phyloP scores from a whole-genome alignment of 2,329 filamentous ascomycete genomes.

The Grosmannia serpens region DNA sequence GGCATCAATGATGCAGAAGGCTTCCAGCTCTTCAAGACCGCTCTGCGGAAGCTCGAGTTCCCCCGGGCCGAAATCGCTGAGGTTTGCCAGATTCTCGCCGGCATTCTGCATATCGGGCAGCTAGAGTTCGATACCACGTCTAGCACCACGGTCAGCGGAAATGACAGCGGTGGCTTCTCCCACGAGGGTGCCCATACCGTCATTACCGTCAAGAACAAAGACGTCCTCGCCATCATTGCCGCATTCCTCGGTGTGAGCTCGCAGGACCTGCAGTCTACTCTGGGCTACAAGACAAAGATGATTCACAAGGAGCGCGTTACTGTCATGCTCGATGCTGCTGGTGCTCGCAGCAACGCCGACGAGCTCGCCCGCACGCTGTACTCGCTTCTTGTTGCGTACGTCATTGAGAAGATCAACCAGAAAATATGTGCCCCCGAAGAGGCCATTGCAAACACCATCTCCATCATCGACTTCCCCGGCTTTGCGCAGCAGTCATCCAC shows the following conservation, averaged over 20 bases:
- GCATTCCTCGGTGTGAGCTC: conserved; percentile 87
- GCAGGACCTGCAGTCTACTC: conserved; percentile 70
- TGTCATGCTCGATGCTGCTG: conserved; percentile 88
- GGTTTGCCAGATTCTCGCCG: conserved; percentile 87
- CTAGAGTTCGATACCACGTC: conserved; percentile 81
- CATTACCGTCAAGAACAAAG: conserved; percentile 88
- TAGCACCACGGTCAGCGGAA: conserved; percentile 64
- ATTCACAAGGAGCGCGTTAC: conserved; percentile 95
- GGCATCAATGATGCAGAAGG: conserved; percentile 93
- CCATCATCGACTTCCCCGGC: conserved; percentile 91
- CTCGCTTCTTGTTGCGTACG: conserved; percentile 83
- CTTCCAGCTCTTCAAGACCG: conserved; percentile 96
- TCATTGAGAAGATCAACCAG: conserved; percentile 89
- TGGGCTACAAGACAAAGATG: conserved; percentile 95
- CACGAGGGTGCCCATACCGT: conserved; percentile 82
- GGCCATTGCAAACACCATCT: conserved; percentile 82
- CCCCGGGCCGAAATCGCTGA: conserved; percentile 88
- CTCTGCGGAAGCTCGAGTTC: conserved; percentile 87
- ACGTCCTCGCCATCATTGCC: conserved; percentile 72
- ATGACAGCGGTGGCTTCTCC: conserved; percentile 93
- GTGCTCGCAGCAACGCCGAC: conserved; percentile 83
- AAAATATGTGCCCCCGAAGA: conserved; percentile 80
- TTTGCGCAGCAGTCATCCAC: conserved; percentile 80
- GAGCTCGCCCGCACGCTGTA: conserved; percentile 90
- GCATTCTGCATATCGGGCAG: conserved; percentile 94